Evolutionary conservation across 768 basidiomycete species (phyloP).

Genomic region (Lyophyllum semitale): DNA sequence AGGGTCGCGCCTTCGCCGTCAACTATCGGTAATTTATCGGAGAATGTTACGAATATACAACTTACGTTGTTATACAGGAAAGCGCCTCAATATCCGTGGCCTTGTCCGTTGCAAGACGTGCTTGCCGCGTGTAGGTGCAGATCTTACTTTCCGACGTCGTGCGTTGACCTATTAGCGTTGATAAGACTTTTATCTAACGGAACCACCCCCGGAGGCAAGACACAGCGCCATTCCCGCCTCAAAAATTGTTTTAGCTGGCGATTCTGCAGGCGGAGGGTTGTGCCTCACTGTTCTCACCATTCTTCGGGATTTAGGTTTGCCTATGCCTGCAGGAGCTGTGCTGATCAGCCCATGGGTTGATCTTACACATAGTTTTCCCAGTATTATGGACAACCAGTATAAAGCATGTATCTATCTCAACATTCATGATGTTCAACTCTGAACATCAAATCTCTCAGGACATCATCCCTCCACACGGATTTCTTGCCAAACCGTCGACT

Average conservation of each 20-base stretch:
- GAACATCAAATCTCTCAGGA: slow-evolving; percentile 44
- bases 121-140: slow-evolving; percentile 63
- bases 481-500: slow-evolving; percentile 59
- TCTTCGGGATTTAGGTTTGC: slow-evolving; percentile 69
- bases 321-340: slow-evolving; percentile 74
- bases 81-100: slow-evolving; percentile 86
- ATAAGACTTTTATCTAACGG: slow-evolving; percentile 74
- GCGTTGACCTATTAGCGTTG: background rate
- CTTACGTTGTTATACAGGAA: slow-evolving; percentile 42
- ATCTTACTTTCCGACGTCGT: background rate
- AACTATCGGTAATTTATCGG: slow-evolving; percentile 43
- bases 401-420: slow-evolving; percentile 42
- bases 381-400: slow-evolving; percentile 64
- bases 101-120: slow-evolving; percentile 74
- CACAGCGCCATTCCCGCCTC: slow-evolving; percentile 66
- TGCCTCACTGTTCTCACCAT: slow-evolving; percentile 61
- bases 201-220: slow-evolving; percentile 61
- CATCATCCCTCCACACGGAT: slow-evolving; percentile 65
- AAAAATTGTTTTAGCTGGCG: slow-evolving; percentile 77
- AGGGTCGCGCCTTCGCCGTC: slow-evolving; percentile 65
- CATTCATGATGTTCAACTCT: background rate
- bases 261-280: slow-evolving; percentile 76
- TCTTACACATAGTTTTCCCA: slow-evolving; percentile 83
- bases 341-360: slow-evolving; percentile 85
- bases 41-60: background rate